Conservation (phyloP, 2,329 filamentous ascomycete genomes). For the Ophiostoma perfectum region DNA sequence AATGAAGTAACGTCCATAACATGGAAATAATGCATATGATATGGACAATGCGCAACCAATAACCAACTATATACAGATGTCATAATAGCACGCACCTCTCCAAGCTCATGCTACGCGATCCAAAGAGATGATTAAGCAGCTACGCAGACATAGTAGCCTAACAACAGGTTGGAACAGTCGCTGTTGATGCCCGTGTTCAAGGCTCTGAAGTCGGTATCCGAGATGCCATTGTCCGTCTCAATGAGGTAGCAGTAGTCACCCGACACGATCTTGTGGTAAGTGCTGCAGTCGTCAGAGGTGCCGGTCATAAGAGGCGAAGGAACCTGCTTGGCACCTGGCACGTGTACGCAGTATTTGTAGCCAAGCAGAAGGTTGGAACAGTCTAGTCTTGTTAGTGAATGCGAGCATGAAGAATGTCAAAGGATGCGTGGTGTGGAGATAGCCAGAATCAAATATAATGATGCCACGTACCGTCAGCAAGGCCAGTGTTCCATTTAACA, state of each 20-base stretch:
- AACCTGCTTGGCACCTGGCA: not conserved
- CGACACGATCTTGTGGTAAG: slow-evolving; percentile 32
- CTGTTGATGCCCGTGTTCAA: slow-evolving; percentile 1
- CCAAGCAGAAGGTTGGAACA: slow-evolving; percentile 19
- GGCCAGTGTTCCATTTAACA: slow-evolving; percentile 12
- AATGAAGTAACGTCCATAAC: too few species aligned
- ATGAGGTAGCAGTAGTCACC: slow-evolving; percentile 33
- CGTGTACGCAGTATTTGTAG: slow-evolving; percentile 19
- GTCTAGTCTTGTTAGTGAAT: not conserved
- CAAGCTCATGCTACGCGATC: not conserved
- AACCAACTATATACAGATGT: too few species aligned
- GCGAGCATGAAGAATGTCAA: too few species aligned
- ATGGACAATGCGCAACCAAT: too few species aligned
- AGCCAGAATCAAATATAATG: too few species aligned
- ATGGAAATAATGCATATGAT: too few species aligned
- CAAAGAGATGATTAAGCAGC: not conserved
- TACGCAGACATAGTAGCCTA: slow-evolving; percentile 1
- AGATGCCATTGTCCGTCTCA: slow-evolving; percentile 6
- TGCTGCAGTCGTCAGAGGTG: slow-evolving; percentile 29
- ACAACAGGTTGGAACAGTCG: not conserved
- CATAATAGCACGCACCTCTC: too few species aligned
- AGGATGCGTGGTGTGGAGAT: too few species aligned
- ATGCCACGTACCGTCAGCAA: not conserved
- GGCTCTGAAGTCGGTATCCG: not conserved
- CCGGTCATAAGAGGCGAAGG: slow-evolving; percentile 24